Conservation (phyloP, 495 filamentous ascomycete genomes). For the Penicillium desertorum region DNA sequence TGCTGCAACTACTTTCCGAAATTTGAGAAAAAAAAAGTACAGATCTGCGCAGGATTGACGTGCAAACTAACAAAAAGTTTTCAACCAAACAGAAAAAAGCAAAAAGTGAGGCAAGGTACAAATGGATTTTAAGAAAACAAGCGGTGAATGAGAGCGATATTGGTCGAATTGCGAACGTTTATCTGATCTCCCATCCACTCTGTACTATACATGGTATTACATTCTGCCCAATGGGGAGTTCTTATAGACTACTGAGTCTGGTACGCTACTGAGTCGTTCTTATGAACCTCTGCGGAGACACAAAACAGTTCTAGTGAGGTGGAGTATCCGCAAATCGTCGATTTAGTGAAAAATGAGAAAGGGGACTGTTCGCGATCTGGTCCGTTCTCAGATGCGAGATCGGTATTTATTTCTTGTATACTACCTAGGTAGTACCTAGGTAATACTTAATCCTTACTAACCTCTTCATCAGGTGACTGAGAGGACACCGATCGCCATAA, state of each 20-base stretch:
- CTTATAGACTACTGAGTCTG: neutral
- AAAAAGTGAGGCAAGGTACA: slow-evolving; percentile 12
- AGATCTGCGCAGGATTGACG: slow-evolving; percentile 14
- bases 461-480: slow-evolving; percentile 29
- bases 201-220: neutral
- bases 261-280: neutral
- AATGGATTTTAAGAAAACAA: slow-evolving; percentile 14
- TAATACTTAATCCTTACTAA: neutral
- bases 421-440: too few relatives aligned
- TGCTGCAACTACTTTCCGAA: slow-evolving; percentile 20
- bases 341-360: slow-evolving; percentile 20
- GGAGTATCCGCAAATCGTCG: slow-evolving; percentile 30
- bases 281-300: slow-evolving; percentile 20
- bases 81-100: slow-evolving; percentile 10
- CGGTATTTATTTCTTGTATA: slow-evolving; percentile 13
- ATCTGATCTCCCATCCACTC: slow-evolving; percentile 23
- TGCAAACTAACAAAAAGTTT: slow-evolving; percentile 5
- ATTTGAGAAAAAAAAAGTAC: slow-evolving; percentile 27
- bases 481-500: slow-evolving; percentile 19
- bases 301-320: slow-evolving; percentile 13
- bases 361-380: slow-evolving; percentile 29
- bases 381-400: slow-evolving; percentile 31
- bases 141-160: slow-evolving; percentile 24
- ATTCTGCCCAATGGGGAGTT: neutral
- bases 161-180: slow-evolving; percentile 19